Percentiles rank a stretch among this genome's conserved stretches.
phyloP scores from a whole-genome alignment of 2,329 filamentous ascomycete genomes.

The Clarireedia monteithiana region DNA sequence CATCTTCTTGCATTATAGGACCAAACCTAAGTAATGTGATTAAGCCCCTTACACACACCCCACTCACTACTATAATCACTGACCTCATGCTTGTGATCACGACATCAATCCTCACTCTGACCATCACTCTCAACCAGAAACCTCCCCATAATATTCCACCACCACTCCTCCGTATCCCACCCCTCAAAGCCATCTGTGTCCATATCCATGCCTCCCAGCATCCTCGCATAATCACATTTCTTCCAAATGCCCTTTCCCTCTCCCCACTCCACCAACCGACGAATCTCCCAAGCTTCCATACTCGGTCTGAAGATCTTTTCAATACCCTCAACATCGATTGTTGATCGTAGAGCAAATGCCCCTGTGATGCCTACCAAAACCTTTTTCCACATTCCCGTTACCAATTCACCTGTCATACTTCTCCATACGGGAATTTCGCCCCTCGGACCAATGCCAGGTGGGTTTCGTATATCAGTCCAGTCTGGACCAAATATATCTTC shows the following conservation, averaged over 20 bases:
- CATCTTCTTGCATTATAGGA: too few species aligned
- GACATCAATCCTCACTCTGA: too few species aligned
- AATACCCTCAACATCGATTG: conserved; percentile 45
- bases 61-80: too few species aligned
- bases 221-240: conserved; percentile 12
- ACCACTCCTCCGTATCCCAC: conserved; percentile 50
- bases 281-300: conserved; percentile 56
- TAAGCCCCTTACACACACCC: too few species aligned
- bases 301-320: conserved; percentile 48
- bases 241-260: conserved; percentile 34
- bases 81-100: too few species aligned
- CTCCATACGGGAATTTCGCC: conserved; percentile 63
- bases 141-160: conserved; percentile 52
- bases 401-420: conserved; percentile 55
- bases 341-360: conserved; percentile 53
- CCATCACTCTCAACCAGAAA: conserved; percentile 6
- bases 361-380: conserved; percentile 56
- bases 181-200: conserved; percentile 25
- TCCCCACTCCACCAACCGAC: conserved; percentile 52
- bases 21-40: too few species aligned
- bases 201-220: conserved; percentile 10
- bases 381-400: conserved; percentile 55
- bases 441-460: conserved; percentile 34
- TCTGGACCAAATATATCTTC: conserved; percentile 33
- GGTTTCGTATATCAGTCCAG: conserved; percentile 33